Conservation (phyloP, 163 green algal species). For the Chlorella variabilis region DNA sequence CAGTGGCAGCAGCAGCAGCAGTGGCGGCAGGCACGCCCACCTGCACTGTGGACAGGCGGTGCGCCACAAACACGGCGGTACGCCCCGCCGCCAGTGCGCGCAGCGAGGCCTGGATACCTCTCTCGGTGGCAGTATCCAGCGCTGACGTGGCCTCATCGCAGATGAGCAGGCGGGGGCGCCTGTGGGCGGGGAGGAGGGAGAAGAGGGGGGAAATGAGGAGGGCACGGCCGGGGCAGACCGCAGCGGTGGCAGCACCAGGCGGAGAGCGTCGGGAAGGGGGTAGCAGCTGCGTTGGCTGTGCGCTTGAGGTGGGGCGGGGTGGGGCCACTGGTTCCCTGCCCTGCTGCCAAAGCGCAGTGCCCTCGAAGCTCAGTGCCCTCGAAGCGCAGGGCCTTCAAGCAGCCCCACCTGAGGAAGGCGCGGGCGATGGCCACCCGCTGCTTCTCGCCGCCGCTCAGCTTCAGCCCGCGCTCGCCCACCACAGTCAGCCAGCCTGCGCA, state of each 20-base stretch:
- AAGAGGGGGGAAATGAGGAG: neutral
- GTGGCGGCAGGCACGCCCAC: neutral
- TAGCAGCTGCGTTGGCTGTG: too few relatives aligned
- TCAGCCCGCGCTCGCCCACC: conserved; percentile 90
- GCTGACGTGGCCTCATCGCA: conserved; percentile 94
- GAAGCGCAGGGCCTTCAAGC: too few relatives aligned
- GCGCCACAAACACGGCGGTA: conserved; percentile 73
- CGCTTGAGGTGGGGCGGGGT: too few relatives aligned
- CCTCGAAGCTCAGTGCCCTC: too few relatives aligned
- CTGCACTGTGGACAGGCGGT: conserved; percentile 59
- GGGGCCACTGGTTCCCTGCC: too few relatives aligned
- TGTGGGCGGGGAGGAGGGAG: neutral
- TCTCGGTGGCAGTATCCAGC: conserved; percentile 89
- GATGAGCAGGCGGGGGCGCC: conserved; percentile 71
- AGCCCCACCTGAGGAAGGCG: conserved; percentile 66
- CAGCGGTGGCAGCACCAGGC: too few relatives aligned
- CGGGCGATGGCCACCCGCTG: conserved; percentile 90
- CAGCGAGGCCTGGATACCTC: conserved; percentile 76
- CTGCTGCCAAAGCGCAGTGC: too few relatives aligned
- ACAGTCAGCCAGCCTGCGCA: conserved; percentile 90
- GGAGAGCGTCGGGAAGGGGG: neutral
- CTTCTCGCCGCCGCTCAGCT: conserved; percentile 96
- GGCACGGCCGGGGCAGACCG: neutral
- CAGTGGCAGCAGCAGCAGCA: too few relatives aligned
- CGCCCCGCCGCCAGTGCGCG: conserved; percentile 64